phyloP scores from a whole-genome alignment of 2,329 filamentous ascomycete genomes.

The Fusarium denticulatum region DNA sequence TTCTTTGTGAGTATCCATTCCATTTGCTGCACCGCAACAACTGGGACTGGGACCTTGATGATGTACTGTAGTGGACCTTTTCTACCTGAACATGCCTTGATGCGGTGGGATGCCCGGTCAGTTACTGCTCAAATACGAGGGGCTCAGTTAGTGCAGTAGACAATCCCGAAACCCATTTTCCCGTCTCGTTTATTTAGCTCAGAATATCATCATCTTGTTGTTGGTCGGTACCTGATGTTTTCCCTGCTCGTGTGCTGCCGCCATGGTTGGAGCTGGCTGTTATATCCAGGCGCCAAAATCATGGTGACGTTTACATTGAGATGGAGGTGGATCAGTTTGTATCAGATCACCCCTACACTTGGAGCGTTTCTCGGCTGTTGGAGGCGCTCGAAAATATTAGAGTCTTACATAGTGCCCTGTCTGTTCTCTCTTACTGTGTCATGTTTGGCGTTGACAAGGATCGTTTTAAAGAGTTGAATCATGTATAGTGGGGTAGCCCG shows the following conservation, averaged over 20 bases:
- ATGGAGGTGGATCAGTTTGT: background rate
- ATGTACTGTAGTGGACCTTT: background rate
- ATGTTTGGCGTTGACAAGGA: constrained; percentile 2
- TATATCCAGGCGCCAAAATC: constrained; percentile 8
- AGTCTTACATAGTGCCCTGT: constrained; percentile 20
- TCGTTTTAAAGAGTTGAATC: background rate
- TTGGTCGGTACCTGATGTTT: constrained; percentile 1
- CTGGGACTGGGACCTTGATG: background rate
- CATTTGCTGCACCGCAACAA: constrained; percentile 15
- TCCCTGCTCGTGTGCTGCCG: background rate
- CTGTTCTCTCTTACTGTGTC: constrained; percentile 6
- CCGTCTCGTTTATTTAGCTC: background rate
- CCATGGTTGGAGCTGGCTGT: constrained; percentile 1
- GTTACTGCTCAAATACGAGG: background rate
- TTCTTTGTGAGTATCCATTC: background rate
- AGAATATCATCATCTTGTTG: background rate
- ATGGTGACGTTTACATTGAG: constrained; percentile 17
- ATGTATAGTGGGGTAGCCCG: constrained; percentile 13
- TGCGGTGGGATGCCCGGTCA: background rate
- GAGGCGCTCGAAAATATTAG: background rate
- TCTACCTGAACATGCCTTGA: background rate
- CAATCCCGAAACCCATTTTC: constrained; percentile 3
- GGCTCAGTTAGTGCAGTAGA: background rate
- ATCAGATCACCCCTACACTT: background rate
- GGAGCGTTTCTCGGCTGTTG: constrained; percentile 3